Evolutionary conservation across 2,329 filamentous ascomycete genomes (phyloP), one percentile per base, ranked within the genome.

Genomic region (Talaromyces albobiverticillius): DNA sequence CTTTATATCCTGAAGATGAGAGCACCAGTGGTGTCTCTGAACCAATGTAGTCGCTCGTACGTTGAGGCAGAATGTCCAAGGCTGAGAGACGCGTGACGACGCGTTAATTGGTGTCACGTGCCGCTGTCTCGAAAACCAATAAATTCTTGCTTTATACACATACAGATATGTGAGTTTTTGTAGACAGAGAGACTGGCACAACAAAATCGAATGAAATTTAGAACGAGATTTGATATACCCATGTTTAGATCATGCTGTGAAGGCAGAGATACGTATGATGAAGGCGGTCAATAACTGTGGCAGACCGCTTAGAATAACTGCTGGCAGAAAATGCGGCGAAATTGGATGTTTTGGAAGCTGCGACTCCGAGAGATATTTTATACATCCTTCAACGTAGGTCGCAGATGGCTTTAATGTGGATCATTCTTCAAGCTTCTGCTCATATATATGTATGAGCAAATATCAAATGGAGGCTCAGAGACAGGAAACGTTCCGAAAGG

Each of bases 401-500:
- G 34, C 16, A 32, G 26, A 51, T 43, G 48, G 14, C 48, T 34
- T 34, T 10, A 51, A 14, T 13, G 22, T 1, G 3, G 16, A 10
- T 16, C 9, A 42, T 16, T 10, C 2, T 16, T 16, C 1, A 31
- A 32, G 13, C 26, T 16, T 6, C 20, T 7, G 18, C 14, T 23
- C 14, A 26, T 26, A 29, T 38, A 26, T 32, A 36, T 26, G 36
- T n/a, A 26, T 18, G 13, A 34, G 36, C 6, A 5, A 34, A n/a
- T 16, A 32, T 32, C 26, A 46, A 55, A 75, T 74, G 73, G 70
- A 71, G 54, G 62, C 60, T 51, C 62, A 63, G 48, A 64, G 69
- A 42, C 72, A 76, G 55, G 66, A 74, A 63, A 65, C 69, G 29
- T 76, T 76, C 58, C 67, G 65, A 54, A 67, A 70, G 67, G 74